Percentiles rank a stretch among this genome's conserved stretches.
Conservation (phyloP, 2,329 filamentous ascomycete species). For the Lanzia echinophila region DNA sequence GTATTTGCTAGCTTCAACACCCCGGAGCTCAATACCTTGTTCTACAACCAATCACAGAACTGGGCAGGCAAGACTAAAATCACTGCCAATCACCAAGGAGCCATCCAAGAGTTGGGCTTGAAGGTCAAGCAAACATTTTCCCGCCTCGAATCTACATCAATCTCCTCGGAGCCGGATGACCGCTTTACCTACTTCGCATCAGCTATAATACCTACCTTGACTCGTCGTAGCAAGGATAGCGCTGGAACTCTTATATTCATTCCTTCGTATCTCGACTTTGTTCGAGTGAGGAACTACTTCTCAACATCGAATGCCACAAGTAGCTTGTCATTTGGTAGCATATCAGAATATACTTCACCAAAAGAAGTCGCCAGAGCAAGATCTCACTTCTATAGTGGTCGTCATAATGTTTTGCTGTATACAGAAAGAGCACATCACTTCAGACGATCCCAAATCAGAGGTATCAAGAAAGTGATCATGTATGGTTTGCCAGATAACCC, state of each 20-base stretch:
- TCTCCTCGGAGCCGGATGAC: constrained; percentile 73
- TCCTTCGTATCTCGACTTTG: constrained; percentile 90
- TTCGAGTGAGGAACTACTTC: constrained; percentile 88
- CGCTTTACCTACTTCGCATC: constrained; percentile 88
- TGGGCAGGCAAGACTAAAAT: constrained; percentile 72
- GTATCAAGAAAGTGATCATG: constrained; percentile 78
- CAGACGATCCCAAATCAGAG: constrained; percentile 74
- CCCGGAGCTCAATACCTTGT: constrained; percentile 77
- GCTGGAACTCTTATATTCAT: constrained; percentile 80
- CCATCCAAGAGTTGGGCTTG: constrained; percentile 66
- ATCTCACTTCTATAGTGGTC: constrained; percentile 77
- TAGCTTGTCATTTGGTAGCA: constrained; percentile 63
- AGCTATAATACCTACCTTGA: constrained; percentile 68
- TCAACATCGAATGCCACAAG: constrained; percentile 57
- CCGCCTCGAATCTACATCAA: constrained; percentile 66
- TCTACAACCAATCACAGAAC: constrained; percentile 71
- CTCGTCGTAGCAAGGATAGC: constrained; percentile 58
- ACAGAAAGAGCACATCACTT: constrained; percentile 97
- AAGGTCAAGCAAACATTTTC: constrained; percentile 83
- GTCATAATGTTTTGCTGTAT: constrained; percentile 80
- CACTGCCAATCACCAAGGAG: constrained; percentile 58
- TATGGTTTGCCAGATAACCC: constrained; percentile 89
- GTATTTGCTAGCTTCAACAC: constrained; percentile 77
- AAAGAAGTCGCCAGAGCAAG: constrained; percentile 76
- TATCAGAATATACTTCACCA: constrained; percentile 81